phyloP scores from a whole-genome alignment of 2,329 filamentous ascomycete species.

The Sporothrix euskadiensis region DNA sequence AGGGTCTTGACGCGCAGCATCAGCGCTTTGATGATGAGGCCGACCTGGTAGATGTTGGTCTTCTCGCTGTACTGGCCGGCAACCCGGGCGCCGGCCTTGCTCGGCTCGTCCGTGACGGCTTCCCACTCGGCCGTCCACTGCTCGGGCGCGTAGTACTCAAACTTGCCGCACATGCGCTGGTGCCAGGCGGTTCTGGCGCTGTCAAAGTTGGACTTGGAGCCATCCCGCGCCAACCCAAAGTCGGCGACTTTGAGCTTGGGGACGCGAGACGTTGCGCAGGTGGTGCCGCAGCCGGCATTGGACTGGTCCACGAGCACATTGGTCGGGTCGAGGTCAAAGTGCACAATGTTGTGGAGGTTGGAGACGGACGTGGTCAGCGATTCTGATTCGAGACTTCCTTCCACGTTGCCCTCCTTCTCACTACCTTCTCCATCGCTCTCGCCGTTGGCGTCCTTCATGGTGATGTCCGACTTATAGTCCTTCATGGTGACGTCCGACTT shows the following conservation, averaged over 20 bases:
- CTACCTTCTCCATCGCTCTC: not conserved
- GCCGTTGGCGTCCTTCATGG: no score
- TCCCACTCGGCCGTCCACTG: constrained; percentile 33
- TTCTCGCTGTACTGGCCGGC: constrained; percentile 28
- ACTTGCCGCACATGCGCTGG: constrained; percentile 25
- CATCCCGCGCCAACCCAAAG: constrained; percentile 21
- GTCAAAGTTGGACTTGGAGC: not conserved
- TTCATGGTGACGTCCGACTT: no score
- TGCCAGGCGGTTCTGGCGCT: constrained; percentile 1
- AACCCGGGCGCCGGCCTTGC: not conserved
- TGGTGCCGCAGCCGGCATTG: not conserved
- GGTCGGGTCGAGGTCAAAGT: constrained; percentile 33
- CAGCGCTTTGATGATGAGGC: constrained; percentile 19
- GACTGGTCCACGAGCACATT: constrained; percentile 30
- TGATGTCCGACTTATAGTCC: no score
- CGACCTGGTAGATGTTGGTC: constrained; percentile 32
- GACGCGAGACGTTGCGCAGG: not conserved
- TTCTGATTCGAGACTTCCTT: not conserved
- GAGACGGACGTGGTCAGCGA: not conserved
- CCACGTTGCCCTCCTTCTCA: not conserved
- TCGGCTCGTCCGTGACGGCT: constrained; percentile 7
- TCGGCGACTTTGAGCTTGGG: constrained; percentile 31
- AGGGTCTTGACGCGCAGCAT: constrained; percentile 14
- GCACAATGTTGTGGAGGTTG: constrained; percentile 30
- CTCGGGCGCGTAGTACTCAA: constrained; percentile 25